Percentiles rank a stretch among this genome's conserved stretches.
Conservation (phyloP, 2,329 filamentous ascomycete species). For the Ophiostoma sp. region DNA sequence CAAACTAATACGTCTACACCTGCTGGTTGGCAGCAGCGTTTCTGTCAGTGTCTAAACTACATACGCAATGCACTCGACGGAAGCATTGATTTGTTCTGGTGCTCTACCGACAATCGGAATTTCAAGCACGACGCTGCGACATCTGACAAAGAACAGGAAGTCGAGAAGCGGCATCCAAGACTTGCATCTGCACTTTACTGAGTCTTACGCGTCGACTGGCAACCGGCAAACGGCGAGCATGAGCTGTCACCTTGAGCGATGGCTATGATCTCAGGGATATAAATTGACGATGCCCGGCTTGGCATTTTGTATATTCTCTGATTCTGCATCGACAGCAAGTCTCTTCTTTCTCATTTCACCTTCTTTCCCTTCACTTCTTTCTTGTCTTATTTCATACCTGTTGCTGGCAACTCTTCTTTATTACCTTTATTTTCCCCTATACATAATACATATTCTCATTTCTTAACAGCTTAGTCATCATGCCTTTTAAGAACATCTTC, state of each 20-base stretch:
- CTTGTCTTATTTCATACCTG: neutral
- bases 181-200: neutral
- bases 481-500: slow-evolving; percentile 1
- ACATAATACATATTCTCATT: neutral
- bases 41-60: neutral
- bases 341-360: neutral
- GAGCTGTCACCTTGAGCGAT: neutral
- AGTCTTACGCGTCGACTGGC: neutral
- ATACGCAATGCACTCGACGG: neutral
- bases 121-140: neutral
- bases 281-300: neutral
- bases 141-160: neutral
- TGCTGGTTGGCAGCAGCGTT: neutral
- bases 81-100: slow-evolving; percentile 2
- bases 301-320: neutral
- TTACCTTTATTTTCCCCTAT: neutral
- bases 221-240: neutral
- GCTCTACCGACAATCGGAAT: neutral
- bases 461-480: neutral
- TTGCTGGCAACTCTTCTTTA: neutral
- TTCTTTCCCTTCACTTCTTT: neutral
- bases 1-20: neutral
- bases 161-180: neutral
- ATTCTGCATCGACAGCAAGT: neutral
- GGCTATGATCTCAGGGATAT: neutral